phyloP scores from a whole-genome alignment of 805 yeast species.

The Cyberlindnera euphorbiiphila region DNA sequence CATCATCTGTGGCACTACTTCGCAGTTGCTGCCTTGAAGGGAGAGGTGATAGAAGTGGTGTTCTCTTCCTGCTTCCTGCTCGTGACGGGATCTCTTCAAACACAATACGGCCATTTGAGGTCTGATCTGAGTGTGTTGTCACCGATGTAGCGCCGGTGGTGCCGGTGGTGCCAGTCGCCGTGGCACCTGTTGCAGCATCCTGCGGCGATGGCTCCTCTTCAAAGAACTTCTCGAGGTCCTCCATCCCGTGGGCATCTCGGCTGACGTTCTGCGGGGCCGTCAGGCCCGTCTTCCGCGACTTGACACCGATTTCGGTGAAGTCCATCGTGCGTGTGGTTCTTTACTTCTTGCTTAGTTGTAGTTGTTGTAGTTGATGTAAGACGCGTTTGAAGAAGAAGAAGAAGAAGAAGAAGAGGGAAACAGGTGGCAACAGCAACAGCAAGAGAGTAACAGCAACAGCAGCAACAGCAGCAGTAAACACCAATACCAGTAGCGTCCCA shows the following conservation, averaged over 20 bases:
- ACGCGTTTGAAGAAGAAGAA: neutral
- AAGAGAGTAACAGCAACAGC: no score
- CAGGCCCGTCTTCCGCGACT: slow-evolving; percentile 66
- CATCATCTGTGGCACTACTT: slow-evolving; percentile 17
- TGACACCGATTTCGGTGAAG: slow-evolving; percentile 48
- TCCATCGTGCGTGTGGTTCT: slow-evolving; percentile 28
- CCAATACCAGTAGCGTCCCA: neutral
- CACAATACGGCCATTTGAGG: slow-evolving; percentile 1
- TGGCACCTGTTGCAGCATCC: no score
- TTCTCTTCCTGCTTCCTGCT: slow-evolving; percentile 7
- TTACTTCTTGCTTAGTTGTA: neutral
- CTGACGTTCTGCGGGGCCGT: slow-evolving; percentile 42
- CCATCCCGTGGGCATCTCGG: slow-evolving; percentile 60
- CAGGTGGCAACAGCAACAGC: no score
- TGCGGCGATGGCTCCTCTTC: no score
- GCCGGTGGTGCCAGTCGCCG: no score
- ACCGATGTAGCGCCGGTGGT: neutral
- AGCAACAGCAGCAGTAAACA: no score
- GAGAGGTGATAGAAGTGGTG: slow-evolving; percentile 18
- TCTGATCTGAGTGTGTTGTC: neutral
- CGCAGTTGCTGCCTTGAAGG: slow-evolving; percentile 10
- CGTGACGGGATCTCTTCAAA: slow-evolving; percentile 1
- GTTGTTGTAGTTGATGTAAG: neutral
- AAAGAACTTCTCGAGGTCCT: slow-evolving; percentile 66
- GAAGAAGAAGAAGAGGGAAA: neutral